Conservation (phyloP, 2,329 filamentous ascomycete genomes). For the Fusarium sp. region DNA sequence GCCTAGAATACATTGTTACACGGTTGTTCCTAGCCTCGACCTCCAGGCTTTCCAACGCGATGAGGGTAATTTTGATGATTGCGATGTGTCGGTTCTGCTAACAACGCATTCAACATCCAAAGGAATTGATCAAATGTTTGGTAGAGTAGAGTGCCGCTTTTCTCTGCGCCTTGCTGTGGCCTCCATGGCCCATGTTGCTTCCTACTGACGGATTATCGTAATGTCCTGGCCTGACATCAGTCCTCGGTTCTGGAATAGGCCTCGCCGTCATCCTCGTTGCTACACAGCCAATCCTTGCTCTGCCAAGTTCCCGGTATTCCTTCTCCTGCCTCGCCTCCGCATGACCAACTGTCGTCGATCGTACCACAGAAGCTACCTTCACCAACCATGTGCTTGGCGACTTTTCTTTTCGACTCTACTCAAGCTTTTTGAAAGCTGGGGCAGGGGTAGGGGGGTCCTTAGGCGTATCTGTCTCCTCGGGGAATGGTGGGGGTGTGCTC, state of each 20-base stretch:
- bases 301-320: constrained; percentile 33
- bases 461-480: constrained; percentile 53
- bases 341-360: neutral
- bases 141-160: constrained; percentile 43
- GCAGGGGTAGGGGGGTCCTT: constrained; percentile 48
- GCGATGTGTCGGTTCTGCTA: constrained; percentile 18
- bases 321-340: constrained; percentile 7
- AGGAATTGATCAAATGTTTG: constrained; percentile 35
- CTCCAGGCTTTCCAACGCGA: constrained; percentile 25
- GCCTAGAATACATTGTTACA: too few relatives aligned
- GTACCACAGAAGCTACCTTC: neutral
- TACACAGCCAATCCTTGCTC: constrained; percentile 34
- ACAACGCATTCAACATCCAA: constrained; percentile 38
- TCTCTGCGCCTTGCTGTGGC: constrained; percentile 26
- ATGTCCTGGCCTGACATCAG: constrained; percentile 5
- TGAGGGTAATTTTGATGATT: constrained; percentile 11
- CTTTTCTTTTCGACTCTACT: constrained; percentile 25
- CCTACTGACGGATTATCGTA: neutral
- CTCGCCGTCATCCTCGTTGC: constrained; percentile 2
- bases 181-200: constrained; percentile 10
- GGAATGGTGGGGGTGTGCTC: constrained; percentile 66
- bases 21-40: constrained; percentile 25
- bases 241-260: neutral
- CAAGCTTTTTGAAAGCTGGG: constrained; percentile 49
- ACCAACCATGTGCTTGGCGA: neutral